Base-by-base conservation (phyloP, 179 eudicot genomes). In the Actinidia polygama region DNA sequence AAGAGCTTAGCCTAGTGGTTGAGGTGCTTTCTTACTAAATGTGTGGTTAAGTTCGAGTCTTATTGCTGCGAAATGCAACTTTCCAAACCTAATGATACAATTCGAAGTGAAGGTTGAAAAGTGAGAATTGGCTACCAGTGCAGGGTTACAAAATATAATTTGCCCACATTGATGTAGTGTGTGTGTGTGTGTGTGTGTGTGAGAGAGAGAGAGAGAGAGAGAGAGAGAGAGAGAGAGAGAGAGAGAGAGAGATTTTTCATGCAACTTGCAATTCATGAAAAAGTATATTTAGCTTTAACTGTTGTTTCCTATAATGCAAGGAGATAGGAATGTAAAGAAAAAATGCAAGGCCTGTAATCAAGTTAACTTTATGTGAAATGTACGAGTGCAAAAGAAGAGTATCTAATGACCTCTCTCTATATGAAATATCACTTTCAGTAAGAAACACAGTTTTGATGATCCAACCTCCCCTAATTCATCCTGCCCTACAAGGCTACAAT, bases 141-240 rank as follows among this genome's bases (percentile, higher is more conserved):
- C 36, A 30, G 36, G 36, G 36, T 1, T 30, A 30, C 2, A 30
- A 30, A 30, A 30, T 30, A 30, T 30, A 30, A 30, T 30, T 30
- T 30, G 36, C 36, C 2, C 36, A 30, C 36, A 30, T 30, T 30
- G 36, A 30, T 30, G 36, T 2, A 30, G 36, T 30, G 36, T 30
- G 36, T 30, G 36, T 30, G 36, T 30, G 36, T 30, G 36, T 30
- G 36, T 30, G 36, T 30, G 36, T 30, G 36, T 0, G 36, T 1
- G 24, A 69, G 77, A 19, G 75, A 16, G 75, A 16, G 57, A 46
- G 75, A 71, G 44, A 73, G 77, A 50, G n/a, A 49, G 77, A 50
- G 30, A 10, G 59, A 50, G 77, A 73, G 76, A 72, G 76, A 16
- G 75, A 16, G 57, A 46, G 75, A 71, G 44, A 73, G 77, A 51